Evolutionary conservation across 1,139 yeast genomes (phyloP), one percentile per base, ranked within the genome.

Genomic region (Geotrichum phurueaensis): DNA sequence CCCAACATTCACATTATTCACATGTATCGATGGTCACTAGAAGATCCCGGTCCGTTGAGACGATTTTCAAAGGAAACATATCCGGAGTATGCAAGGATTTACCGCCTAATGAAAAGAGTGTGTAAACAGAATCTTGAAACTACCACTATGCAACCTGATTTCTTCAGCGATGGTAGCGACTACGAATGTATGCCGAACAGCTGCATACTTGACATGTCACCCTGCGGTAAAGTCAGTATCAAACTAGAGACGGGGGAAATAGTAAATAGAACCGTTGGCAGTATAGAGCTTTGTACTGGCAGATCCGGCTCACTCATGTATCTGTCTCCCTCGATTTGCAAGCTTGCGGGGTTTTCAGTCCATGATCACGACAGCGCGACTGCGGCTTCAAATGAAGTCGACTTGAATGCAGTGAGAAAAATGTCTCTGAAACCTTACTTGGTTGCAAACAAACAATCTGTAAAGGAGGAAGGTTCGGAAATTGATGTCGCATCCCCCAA

Each of bases 121-220:
- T 64, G 45, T 27, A 53, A 56, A 36, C 22, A 39, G 23, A 51
- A 59, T 22, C 27, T 13, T 18, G 53, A 23, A 15, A 23, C 39
- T 6, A 15, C 25, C 6, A 18, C 50, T 22, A 18, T 54, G 31
- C n/a, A 49, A 7, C 59, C 61, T 27, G 59, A 48, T 23, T 55
- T 59, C 33, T 52, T 56, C 23, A 51, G 39, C 27, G 51, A 51
- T 22, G 45, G 51, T 2, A 56, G 59, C 36, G 53, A 33, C 10
- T 73, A 73, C 56, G 67, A 65, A 39, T 75, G 75, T 4, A 29
- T 73, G 10, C 69, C 74, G 2, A 72, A 73, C 56, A 69, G 71
- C 27, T 33, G 43, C 20, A 62, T 73, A 1, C 52, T 64, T 13
- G 65, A 64, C 2, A 59, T 68, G 27, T 53, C 66, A 4, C 66